These are phyloP conservation scores for Cladosporium halotolerans DNA, from an alignment of 2,329 filamentous ascomycete species.

Conservation along the genomic window DNA sequence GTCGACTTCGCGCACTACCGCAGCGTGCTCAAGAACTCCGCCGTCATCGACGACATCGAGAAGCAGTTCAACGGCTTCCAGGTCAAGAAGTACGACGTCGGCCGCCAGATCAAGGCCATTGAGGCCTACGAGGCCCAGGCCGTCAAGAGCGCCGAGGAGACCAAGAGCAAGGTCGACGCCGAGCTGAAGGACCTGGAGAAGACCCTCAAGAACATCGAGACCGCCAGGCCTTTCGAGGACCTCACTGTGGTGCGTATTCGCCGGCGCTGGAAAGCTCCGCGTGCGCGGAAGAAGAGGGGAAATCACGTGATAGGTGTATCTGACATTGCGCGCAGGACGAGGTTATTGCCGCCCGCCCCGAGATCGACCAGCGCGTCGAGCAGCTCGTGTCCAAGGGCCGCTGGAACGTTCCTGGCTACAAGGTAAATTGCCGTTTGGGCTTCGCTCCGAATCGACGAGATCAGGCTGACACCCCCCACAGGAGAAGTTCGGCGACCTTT, in stretches of 20 bases:
- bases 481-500: constrained; percentile 99
- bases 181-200: constrained; percentile 91
- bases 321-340: constrained; percentile 62
- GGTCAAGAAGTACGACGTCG: constrained; percentile 86
- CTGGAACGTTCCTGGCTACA: constrained; percentile 98
- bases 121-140: constrained; percentile 97
- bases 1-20: constrained; percentile 96
- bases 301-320: constrained; percentile 21
- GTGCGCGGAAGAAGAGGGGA: constrained; percentile 1
- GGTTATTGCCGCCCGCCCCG: constrained; percentile 85
- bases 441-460: neutral
- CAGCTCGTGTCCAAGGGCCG: constrained; percentile 95
- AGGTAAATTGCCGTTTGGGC: constrained; percentile 57
- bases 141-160: constrained; percentile 92
- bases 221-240: constrained; percentile 89
- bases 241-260: constrained; percentile 80
- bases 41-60: constrained; percentile 94
- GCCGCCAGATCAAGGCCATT: constrained; percentile 93
- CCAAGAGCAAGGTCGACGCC: constrained; percentile 90
- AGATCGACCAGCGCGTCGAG: constrained; percentile 94
- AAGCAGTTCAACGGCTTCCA: constrained; percentile 88
- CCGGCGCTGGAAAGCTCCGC: neutral
- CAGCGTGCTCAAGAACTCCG: constrained; percentile 87
- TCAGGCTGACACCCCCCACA: constrained; percentile 49
- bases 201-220: constrained; percentile 96